These are phyloP conservation scores for Aspergillus cavernicola DNA, from an alignment of 495 filamentous ascomycete genomes.

Conservation along the genomic window DNA sequence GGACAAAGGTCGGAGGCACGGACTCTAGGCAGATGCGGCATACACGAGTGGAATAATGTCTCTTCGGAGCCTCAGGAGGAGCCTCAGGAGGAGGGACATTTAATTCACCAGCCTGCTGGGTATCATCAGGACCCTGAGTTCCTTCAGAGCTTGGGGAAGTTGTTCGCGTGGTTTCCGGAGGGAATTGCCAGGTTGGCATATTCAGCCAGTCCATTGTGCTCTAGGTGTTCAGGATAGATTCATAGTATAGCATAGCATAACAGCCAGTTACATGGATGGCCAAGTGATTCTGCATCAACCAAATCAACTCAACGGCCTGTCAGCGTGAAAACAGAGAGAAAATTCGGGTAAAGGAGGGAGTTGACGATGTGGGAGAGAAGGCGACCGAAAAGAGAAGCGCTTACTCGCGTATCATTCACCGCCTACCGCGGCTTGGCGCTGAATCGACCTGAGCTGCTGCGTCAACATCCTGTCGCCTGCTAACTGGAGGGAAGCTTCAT, in stretches of 20 bases:
- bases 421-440: slow-evolving; percentile 21
- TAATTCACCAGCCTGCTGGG: slow-evolving; percentile 12
- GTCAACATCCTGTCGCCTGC: slow-evolving; percentile 35
- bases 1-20: slow-evolving; percentile 71
- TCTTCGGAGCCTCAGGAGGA: slow-evolving; percentile 27
- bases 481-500: slow-evolving; percentile 19
- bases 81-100: slow-evolving; percentile 19
- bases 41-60: slow-evolving; percentile 62
- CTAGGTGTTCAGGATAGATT: slow-evolving; percentile 2
- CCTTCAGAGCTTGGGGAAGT: slow-evolving; percentile 6
- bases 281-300: not conserved
- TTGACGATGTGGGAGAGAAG: slow-evolving; percentile 13
- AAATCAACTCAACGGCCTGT: not conserved
- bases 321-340: slow-evolving; percentile 15
- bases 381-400: slow-evolving; percentile 2
- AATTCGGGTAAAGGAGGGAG: slow-evolving; percentile 15
- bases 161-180: slow-evolving; percentile 9
- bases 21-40: slow-evolving; percentile 93
- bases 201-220: slow-evolving; percentile 17
- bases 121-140: slow-evolving; percentile 16
- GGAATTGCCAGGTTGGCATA: slow-evolving; percentile 25
- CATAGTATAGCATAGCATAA: slow-evolving; percentile 15
- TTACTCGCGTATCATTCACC: slow-evolving; percentile 27
- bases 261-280: slow-evolving; percentile 14
- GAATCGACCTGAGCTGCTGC: slow-evolving; percentile 28